These are phyloP conservation scores for Saccharomycopsis olivae DNA, from an alignment of 805 yeast species.

Conservation along the genomic window DNA sequence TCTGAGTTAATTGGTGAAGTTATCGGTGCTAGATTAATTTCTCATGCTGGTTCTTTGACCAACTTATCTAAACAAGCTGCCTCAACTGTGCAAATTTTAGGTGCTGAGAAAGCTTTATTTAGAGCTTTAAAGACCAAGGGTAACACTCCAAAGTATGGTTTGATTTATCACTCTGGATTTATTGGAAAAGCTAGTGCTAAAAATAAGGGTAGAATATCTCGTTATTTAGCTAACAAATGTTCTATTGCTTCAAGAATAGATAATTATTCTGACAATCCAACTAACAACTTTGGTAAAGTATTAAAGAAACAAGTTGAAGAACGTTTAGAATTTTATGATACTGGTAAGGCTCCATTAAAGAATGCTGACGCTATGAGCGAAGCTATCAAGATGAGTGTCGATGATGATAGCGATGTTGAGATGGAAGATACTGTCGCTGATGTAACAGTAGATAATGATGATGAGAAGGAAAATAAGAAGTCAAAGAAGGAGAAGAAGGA, in stretches of 20 bases:
- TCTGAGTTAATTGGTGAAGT: constrained; percentile 97
- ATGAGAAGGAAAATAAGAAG: constrained; percentile 32
- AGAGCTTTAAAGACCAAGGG: constrained; percentile 95
- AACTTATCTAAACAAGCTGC: constrained; percentile 97
- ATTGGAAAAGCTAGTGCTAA: constrained; percentile 90
- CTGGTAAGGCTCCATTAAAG: constrained; percentile 95
- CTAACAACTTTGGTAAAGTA: constrained; percentile 79
- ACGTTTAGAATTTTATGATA: constrained; percentile 89
- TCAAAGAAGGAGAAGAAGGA: constrained; percentile 39
- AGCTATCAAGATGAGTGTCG: constrained; percentile 58
- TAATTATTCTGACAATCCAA: constrained; percentile 91
- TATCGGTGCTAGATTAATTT: constrained; percentile 95
- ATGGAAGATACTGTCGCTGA: constrained; percentile 23
- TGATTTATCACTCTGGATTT: constrained; percentile 89
- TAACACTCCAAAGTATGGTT: constrained; percentile 93
- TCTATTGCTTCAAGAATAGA: constrained; percentile 98
- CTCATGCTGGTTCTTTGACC: constrained; percentile 97
- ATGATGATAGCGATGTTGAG: constrained; percentile 24
- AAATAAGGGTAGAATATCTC: constrained; percentile 98
- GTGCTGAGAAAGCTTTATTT: constrained; percentile 95
- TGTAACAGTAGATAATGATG: constrained; percentile 24
- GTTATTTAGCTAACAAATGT: constrained; percentile 98
- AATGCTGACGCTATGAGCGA: constrained; percentile 88
- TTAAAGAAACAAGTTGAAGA: constrained; percentile 97
- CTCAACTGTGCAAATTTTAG: constrained; percentile 94